These are phyloP conservation scores for Fraxinus albicans DNA, from an alignment of 305 asterid species.

Conservation along the genomic window DNA sequence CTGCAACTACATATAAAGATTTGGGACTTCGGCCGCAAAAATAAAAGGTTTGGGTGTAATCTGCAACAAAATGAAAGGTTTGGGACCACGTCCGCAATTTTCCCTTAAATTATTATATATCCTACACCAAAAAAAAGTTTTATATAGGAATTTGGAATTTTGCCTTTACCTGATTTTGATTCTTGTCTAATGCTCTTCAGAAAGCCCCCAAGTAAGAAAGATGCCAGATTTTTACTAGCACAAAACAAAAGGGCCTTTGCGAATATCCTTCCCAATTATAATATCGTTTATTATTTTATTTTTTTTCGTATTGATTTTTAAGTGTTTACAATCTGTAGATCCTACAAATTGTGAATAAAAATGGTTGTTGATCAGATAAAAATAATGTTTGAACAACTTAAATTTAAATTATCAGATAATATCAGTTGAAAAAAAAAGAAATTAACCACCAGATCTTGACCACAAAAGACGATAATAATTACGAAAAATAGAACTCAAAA, in stretches of 20 bases:
- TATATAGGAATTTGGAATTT: not conserved
- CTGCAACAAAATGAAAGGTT: too few relatives aligned
- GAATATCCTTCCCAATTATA: not conserved
- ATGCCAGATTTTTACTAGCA: not conserved
- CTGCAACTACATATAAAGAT: too few relatives aligned
- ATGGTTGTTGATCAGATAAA: not conserved
- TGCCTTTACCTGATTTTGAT: not conserved
- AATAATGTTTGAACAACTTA: not conserved
- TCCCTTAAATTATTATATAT: too few relatives aligned
- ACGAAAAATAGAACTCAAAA: not conserved
- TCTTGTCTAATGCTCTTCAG: not conserved
- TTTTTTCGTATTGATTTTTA: not conserved
- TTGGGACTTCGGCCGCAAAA: too few relatives aligned
- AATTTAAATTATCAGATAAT: not conserved
- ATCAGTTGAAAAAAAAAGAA: too few relatives aligned
- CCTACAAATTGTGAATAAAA: not conserved
- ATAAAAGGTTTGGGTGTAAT: too few relatives aligned
- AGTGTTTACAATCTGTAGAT: not conserved
- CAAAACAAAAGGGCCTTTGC: not conserved
- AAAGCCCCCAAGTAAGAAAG: not conserved
- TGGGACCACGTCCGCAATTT: too few relatives aligned
- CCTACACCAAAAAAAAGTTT: too few relatives aligned
- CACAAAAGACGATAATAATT: not conserved
- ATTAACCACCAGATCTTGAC: not conserved
- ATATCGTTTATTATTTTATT: not conserved